Conservation (phyloP, 768 basidiomycete genomes). For the Hysterangium stoloniferum region DNA sequence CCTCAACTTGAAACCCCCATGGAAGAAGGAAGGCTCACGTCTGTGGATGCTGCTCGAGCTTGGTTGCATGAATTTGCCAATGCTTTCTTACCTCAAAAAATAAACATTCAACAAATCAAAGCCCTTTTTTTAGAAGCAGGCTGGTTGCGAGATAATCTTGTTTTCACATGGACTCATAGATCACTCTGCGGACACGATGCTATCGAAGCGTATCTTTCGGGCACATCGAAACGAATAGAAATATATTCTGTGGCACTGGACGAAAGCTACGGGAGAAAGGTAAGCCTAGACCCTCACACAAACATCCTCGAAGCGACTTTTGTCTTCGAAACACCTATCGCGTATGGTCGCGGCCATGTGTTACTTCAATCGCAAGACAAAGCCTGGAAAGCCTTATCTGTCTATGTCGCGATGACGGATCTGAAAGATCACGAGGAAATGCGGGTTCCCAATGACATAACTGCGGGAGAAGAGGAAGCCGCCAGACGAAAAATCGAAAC, state of each 20-base stretch:
- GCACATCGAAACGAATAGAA: background rate
- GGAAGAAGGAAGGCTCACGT: no score
- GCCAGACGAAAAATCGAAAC: slow-evolving; percentile 12
- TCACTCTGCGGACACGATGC: slow-evolving; percentile 17
- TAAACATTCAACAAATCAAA: no score
- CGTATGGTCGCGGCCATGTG: slow-evolving; percentile 16
- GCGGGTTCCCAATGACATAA: slow-evolving; percentile 10
- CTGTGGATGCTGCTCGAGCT: no score
- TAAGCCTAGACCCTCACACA: background rate
- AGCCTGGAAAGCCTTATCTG: slow-evolving; percentile 18
- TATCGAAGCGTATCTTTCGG: slow-evolving; percentile 14
- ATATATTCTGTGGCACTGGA: slow-evolving; percentile 17
- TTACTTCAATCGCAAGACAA: slow-evolving; percentile 8
- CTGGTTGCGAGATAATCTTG: slow-evolving; percentile 23
- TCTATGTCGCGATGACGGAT: slow-evolving; percentile 16
- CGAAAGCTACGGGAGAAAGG: background rate
- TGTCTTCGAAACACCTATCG: slow-evolving; percentile 15
- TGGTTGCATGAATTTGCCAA: no score
- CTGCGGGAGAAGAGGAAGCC: slow-evolving; percentile 12
- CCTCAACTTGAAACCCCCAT: no score
- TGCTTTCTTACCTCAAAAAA: no score
- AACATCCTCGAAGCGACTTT: slow-evolving; percentile 17
- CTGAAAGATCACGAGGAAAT: slow-evolving; percentile 20
- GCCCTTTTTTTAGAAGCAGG: slow-evolving; percentile 28
- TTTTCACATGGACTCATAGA: slow-evolving; percentile 20